phyloP scores from a whole-genome alignment of 495 filamentous ascomycete species.

The Trichocladium uniseriatum region DNA sequence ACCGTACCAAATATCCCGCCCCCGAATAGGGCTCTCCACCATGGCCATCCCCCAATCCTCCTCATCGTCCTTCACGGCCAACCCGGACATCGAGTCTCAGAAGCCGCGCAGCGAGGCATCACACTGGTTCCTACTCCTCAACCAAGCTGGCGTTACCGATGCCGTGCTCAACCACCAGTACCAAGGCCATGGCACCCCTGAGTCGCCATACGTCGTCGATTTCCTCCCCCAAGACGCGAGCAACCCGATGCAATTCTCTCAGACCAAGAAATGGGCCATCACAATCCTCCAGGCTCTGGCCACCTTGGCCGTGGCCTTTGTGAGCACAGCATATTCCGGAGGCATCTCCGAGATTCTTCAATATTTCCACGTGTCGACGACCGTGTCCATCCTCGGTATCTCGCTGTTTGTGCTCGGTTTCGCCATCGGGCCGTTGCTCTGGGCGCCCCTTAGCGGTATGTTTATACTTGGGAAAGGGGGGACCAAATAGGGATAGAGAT shows the following conservation, averaged over 20 bases:
- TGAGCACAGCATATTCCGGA: constrained; percentile 67
- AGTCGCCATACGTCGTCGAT: constrained; percentile 65
- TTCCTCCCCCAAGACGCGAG: constrained; percentile 63
- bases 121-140: constrained; percentile 24
- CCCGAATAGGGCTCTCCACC: no score
- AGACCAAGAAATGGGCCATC: constrained; percentile 59
- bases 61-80: neutral
- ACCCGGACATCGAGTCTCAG: constrained; percentile 23
- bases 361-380: constrained; percentile 50
- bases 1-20: no score
- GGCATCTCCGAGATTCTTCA: constrained; percentile 53
- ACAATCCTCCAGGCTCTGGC: constrained; percentile 55
- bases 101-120: constrained; percentile 8
- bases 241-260: constrained; percentile 60
- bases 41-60: constrained; percentile 2
- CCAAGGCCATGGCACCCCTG: constrained; percentile 58
- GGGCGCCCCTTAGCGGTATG: constrained; percentile 47
- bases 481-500: constrained; percentile 7
- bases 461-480: neutral
- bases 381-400: constrained; percentile 56
- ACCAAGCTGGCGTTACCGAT: constrained; percentile 32
- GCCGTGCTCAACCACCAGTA: constrained; percentile 52
- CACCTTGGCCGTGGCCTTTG: constrained; percentile 65
- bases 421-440: constrained; percentile 56
- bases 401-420: constrained; percentile 71